Evolutionary conservation across 441 rosid genomes (phyloP), one percentile per base, ranked within the genome.

Genomic region (Populus hybrid): DNA sequence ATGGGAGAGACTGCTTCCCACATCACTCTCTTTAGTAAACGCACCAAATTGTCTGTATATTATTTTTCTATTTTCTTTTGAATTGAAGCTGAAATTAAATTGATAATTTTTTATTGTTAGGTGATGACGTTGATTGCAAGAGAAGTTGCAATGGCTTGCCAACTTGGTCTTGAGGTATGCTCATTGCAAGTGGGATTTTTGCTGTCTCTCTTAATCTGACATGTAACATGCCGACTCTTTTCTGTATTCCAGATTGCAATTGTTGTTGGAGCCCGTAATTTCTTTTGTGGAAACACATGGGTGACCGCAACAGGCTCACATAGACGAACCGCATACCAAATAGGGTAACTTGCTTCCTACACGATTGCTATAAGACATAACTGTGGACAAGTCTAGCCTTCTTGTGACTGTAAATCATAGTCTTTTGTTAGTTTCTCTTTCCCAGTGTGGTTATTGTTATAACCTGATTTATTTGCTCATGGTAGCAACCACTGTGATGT

Each of bases 191-290:
- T 16, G 70, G 24, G 21, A 53, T 66, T 73, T 16, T 2, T 72
- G 28, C 57, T 38, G 20, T 14, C 57, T 46, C 14, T 46, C 20
- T 46, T 73, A 61, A 79, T 85, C 35, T 10, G 36, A n/a, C 38
- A 70, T 18, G 36, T 64, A 40, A 69, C 65, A 46, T 46, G 57
- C 57, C 32, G 35, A 23, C 40, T 11, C 18, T 59, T 53, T 34
- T 8, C 64, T 23, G 21, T 21, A 4, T 64, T 42, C 53, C 83
- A 93, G 98, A 91, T 92, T 70, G 94, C 97, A 5, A 88, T 94
- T 77, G 94, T 93, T 76, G 88, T 94, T 85, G 98, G 98, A 80
- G 91, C 94, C 79, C 91, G 98, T 72, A 94, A 94, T 82, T 88
- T 94, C 73, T 94, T 94, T 79, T 89, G 97, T 80, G 90, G 97